phyloP scores from a whole-genome alignment of 805 yeast genomes.

The Zygotorulaspora florentina region DNA sequence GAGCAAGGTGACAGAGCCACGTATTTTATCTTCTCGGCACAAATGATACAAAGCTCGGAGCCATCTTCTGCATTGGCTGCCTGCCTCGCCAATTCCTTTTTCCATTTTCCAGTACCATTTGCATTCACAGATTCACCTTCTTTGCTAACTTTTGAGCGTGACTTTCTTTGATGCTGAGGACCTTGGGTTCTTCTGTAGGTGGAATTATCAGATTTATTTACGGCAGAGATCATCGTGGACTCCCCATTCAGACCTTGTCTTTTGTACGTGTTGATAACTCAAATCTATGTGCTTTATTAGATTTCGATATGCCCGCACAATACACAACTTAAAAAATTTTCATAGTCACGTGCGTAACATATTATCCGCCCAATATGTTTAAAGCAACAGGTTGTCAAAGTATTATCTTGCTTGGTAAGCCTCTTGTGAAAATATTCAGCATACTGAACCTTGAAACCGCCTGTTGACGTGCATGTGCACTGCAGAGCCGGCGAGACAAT shows the following conservation, averaged over 20 bases:
- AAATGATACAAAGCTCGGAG: constrained; percentile 65
- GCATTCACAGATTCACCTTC: neutral
- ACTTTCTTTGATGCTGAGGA: constrained; percentile 2
- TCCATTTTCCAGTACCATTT: constrained; percentile 1
- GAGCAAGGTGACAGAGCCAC: constrained; percentile 78
- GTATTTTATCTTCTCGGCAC: constrained; percentile 66
- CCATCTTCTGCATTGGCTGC: constrained; percentile 22
- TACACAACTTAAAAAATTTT: no score
- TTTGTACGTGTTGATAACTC: neutral
- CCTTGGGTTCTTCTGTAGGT: constrained; percentile 24
- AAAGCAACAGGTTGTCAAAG: no score
- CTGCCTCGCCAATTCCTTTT: constrained; percentile 1
- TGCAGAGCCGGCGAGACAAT: no score
- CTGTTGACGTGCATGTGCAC: no score
- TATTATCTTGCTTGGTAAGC: no score
- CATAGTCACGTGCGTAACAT: no score
- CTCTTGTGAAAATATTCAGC: no score
- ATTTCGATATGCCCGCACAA: no score
- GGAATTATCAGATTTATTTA: neutral
- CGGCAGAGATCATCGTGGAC: neutral
- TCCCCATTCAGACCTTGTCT: neutral
- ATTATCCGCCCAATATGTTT: no score
- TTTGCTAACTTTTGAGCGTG: neutral
- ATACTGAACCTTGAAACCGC: no score
- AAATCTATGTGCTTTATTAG: neutral